A percentile compares a stretch with the other conserved stretches of the same genome.
phyloP scores from a whole-genome alignment of 768 basidiomycete species.

The Crassisporium funariophilum region DNA sequence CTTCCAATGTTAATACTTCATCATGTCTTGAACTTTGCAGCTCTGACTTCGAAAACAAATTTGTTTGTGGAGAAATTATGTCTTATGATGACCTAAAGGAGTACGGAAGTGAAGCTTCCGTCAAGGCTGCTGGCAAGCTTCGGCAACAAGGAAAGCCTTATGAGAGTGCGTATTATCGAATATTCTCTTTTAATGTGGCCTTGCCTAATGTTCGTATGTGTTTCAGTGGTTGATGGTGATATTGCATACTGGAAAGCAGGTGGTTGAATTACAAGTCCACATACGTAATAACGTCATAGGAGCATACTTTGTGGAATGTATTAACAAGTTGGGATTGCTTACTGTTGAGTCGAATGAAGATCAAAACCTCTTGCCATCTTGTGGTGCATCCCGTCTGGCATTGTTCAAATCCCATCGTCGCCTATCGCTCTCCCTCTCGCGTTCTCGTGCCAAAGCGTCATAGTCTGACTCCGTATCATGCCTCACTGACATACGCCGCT shows the following conservation, averaged over 20 bases:
- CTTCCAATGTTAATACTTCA: neutral
- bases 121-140: conserved; percentile 94
- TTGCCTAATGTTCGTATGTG: conserved; percentile 4
- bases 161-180: conserved; percentile 63
- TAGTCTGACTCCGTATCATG: conserved; percentile 16
- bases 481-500: conserved; percentile 13
- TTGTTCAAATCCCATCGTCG: conserved; percentile 52
- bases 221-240: conserved; percentile 80
- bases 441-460: conserved; percentile 22
- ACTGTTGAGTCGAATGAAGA: neutral
- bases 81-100: conserved; percentile 87
- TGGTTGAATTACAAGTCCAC: conserved; percentile 31
- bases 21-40: conserved; percentile 35
- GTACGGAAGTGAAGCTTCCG: conserved; percentile 85
- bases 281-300: neutral
- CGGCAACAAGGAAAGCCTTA: conserved; percentile 97
- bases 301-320: conserved; percentile 1
- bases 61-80: conserved; percentile 98
- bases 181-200: conserved; percentile 1
- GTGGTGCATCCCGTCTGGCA: conserved; percentile 36
- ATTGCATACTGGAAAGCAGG: conserved; percentile 93
- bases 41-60: conserved; percentile 97
- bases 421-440: conserved; percentile 38
- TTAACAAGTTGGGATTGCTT: too few species aligned
- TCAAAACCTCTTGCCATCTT: conserved; percentile 16